Percentiles rank a stretch among this genome's conserved stretches.
Conservation (phyloP, 352 stramenopile genomes). For the Paralagenidium karlingii region DNA sequence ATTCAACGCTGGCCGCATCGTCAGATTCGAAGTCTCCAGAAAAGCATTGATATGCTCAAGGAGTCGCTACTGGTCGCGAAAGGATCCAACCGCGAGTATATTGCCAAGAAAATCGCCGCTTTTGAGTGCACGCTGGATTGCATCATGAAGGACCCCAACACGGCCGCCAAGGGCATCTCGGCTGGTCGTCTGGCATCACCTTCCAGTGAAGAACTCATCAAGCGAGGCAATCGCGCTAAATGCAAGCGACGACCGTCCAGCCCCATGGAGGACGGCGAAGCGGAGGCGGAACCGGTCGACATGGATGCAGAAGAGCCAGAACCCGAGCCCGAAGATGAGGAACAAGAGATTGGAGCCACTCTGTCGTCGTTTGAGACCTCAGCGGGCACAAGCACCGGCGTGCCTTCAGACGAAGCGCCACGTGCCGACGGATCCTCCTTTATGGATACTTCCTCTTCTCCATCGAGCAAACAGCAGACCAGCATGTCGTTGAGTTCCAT, state of each 20-base stretch:
- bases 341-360: conserved; percentile 8
- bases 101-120: conserved; percentile 67
- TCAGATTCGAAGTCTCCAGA: conserved; percentile 71
- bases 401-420: conserved; percentile 3
- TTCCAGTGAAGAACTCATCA: conserved; percentile 38
- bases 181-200: conserved; percentile 40
- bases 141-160: conserved; percentile 73
- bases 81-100: conserved; percentile 66
- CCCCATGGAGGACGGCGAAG: conserved; percentile 22
- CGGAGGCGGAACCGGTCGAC: conserved; percentile 9
- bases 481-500: conserved; percentile 70
- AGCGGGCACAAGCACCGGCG: no score
- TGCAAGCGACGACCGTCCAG: no score
- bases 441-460: no score
- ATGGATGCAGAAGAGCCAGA: conserved; percentile 40
- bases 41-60: conserved; percentile 73
- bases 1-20: conserved; percentile 78
- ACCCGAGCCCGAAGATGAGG: conserved; percentile 25
- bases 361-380: conserved; percentile 7
- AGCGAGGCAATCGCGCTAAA: conserved; percentile 34
- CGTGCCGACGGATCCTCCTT: conserved; percentile 12
- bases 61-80: conserved; percentile 60
- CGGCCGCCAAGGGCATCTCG: conserved; percentile 58
- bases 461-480: conserved; percentile 23
- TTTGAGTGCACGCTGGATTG: conserved; percentile 75